A percentile compares a stretch with the other conserved stretches of the same genome.
Evolutionary conservation across 305 asterid species (phyloP).

Genomic region (Rubia balearica): DNA sequence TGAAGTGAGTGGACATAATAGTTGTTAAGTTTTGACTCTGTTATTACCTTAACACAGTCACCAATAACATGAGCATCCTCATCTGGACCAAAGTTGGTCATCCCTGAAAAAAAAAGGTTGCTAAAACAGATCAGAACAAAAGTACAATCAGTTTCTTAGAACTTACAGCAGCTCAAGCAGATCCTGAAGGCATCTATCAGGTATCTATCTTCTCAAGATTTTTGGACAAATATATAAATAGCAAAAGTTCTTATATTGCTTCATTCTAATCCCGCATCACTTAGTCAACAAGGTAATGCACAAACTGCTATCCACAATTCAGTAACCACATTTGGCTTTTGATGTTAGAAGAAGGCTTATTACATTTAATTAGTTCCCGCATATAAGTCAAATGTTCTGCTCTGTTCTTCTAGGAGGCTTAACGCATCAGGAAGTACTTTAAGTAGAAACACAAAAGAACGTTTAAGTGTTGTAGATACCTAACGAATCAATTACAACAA

Average conservation of each 20-base stretch:
- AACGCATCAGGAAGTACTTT: neutral
- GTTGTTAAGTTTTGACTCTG: constrained; percentile 11
- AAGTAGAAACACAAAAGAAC: neutral
- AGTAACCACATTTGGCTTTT: neutral
- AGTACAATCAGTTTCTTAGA: neutral
- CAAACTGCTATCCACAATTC: neutral
- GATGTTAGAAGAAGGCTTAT: neutral
- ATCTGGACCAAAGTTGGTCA: constrained; percentile 66
- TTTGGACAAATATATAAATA: too few species aligned
- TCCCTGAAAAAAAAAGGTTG: constrained; percentile 43
- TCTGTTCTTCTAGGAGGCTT: neutral
- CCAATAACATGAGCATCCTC: constrained; percentile 99
- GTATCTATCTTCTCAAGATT: neutral
- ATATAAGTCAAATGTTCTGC: neutral
- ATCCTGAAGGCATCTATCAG: neutral
- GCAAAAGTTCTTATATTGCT: neutral
- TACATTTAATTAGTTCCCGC: neutral
- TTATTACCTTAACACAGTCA: constrained; percentile 87
- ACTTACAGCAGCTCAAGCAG: neutral
- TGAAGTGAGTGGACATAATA: constrained; percentile 13
- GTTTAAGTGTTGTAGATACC: neutral
- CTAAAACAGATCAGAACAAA: neutral
- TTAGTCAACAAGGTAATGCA: neutral
- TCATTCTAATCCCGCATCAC: neutral
- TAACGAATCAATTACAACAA: neutral